These are phyloP conservation scores for Leishmania tarentolae DNA, from an alignment of 208 protist genomes.

Conservation along the genomic window DNA sequence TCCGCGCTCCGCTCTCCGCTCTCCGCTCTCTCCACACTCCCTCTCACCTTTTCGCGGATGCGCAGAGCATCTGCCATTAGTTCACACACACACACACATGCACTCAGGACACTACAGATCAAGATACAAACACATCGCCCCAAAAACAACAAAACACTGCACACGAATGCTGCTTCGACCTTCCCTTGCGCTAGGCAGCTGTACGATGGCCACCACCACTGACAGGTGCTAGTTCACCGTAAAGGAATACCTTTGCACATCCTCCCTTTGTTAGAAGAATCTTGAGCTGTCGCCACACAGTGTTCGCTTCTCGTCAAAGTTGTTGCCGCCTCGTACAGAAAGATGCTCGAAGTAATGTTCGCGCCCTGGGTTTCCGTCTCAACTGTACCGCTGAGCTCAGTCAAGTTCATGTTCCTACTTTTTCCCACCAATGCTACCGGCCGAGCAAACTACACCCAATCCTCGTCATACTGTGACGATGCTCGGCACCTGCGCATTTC, in stretches of 20 bases:
- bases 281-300: not conserved
- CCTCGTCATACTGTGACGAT: too few relatives aligned
- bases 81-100: not conserved
- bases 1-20: too few relatives aligned
- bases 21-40: not conserved
- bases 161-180: not conserved
- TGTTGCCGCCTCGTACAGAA: not conserved
- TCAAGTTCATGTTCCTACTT: not conserved
- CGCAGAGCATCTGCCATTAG: not conserved
- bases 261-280: not conserved
- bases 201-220: not conserved
- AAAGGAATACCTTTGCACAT: not conserved
- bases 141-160: not conserved
- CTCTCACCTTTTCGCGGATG: not conserved
- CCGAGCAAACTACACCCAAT: too few relatives aligned
- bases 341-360: not conserved
- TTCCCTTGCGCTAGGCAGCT: not conserved
- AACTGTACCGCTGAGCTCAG: not conserved
- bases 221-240: not conserved
- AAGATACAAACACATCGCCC: too few relatives aligned
- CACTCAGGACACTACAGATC: not conserved
- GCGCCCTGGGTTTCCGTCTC: not conserved
- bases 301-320: not conserved
- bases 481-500: too few relatives aligned
- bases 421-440: too few relatives aligned